Evolutionary conservation across 2,329 filamentous ascomycete species (phyloP).

Genomic region (Camptophora hylomeconis): DNA sequence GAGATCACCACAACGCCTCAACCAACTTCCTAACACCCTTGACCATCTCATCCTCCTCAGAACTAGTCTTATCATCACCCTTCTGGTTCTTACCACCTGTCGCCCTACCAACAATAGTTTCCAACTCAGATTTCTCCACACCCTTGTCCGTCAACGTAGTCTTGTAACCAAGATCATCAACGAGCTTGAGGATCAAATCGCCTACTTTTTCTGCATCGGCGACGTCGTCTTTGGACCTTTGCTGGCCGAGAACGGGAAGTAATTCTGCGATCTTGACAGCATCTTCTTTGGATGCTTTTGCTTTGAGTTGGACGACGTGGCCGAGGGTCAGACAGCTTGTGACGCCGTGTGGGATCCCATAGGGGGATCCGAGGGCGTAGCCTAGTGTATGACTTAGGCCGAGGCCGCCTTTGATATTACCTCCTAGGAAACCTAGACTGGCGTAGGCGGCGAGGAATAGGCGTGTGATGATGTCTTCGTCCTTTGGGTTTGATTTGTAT

Average conservation of each 20-base stretch:
- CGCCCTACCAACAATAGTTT: slow-evolving; percentile 13
- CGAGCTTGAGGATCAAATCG: slow-evolving; percentile 15
- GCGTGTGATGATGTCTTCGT: slow-evolving; percentile 36
- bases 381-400: slow-evolving; percentile 36
- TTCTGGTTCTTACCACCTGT: slow-evolving; percentile 10
- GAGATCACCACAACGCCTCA: slow-evolving; percentile 11
- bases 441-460: slow-evolving; percentile 41
- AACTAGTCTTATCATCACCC: slow-evolving; percentile 8
- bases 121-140: slow-evolving; percentile 15
- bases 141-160: slow-evolving; percentile 15
- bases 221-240: slow-evolving; percentile 13
- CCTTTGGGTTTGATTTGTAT: slow-evolving; percentile 26
- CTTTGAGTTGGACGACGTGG: slow-evolving; percentile 41
- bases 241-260: slow-evolving; percentile 15
- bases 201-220: slow-evolving; percentile 14
- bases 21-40: slow-evolving; percentile 10
- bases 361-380: slow-evolving; percentile 42
- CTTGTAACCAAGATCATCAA: slow-evolving; percentile 15
- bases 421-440: slow-evolving; percentile 36
- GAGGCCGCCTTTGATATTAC: slow-evolving; percentile 37
- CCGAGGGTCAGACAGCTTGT: slow-evolving; percentile 43
- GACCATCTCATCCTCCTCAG: slow-evolving; percentile 9
- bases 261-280: slow-evolving; percentile 18
- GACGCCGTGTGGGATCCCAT: slow-evolving; percentile 43
- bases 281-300: slow-evolving; percentile 30